phyloP scores from a whole-genome alignment of 345 rosid species.

The Lumnitzera racemosa region DNA sequence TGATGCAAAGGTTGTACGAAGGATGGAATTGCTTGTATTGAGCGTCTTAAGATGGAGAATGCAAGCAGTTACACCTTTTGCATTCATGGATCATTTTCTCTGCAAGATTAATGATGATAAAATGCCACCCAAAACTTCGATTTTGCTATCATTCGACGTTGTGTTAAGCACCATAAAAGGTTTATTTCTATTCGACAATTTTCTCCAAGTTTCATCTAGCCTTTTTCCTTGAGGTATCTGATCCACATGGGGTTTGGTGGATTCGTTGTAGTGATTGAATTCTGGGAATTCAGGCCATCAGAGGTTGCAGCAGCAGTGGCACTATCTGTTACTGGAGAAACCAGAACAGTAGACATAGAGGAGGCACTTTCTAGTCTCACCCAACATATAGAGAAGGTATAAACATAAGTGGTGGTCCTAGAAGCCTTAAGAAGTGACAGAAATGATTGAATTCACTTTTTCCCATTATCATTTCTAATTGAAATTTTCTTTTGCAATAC shows the following conservation, averaged over 20 bases:
- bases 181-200: not conserved
- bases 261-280: constrained; percentile 56
- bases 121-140: constrained; percentile 20
- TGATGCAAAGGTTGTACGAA: constrained; percentile 56
- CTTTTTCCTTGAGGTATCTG: too few relatives aligned
- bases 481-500: too few relatives aligned
- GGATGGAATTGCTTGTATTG: constrained; percentile 69
- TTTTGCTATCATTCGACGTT: constrained; percentile 40
- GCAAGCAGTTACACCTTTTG: constrained; percentile 69
- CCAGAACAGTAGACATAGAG: constrained; percentile 33
- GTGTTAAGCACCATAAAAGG: constrained; percentile 44
- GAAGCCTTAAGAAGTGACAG: too few relatives aligned
- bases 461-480: too few relatives aligned
- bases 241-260: not conserved
- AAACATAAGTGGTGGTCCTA: not conserved
- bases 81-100: constrained; percentile 54
- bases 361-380: constrained; percentile 38
- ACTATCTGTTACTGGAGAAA: constrained; percentile 34
- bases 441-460: too few relatives aligned
- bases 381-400: constrained; percentile 42
- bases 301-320: constrained; percentile 84
- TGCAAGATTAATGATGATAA: constrained; percentile 39
- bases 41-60: constrained; percentile 71
- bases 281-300: constrained; percentile 66
- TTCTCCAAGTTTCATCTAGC: too few relatives aligned